Conservation (phyloP, 2,329 filamentous ascomycete genomes). For the Albophoma yamanashiensis region DNA sequence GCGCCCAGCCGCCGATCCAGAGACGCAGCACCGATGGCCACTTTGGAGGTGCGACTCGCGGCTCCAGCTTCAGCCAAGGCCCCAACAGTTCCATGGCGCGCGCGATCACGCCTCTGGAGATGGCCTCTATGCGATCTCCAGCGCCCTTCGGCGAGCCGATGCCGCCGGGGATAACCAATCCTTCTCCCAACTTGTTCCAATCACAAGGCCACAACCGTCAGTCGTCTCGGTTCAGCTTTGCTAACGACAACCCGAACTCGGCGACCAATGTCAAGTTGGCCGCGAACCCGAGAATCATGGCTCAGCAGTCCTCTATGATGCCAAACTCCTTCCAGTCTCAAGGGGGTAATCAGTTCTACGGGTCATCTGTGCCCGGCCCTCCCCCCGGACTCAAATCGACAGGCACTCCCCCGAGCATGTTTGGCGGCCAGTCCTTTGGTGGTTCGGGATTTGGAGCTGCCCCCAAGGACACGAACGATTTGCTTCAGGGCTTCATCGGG, state of each 20-base stretch:
- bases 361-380: constrained; percentile 78
- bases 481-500: constrained; percentile 75
- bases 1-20: constrained; percentile 69
- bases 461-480: constrained; percentile 57
- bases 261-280: constrained; percentile 58
- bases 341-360: constrained; percentile 63
- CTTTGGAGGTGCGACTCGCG: constrained; percentile 40
- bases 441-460: constrained; percentile 55
- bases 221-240: constrained; percentile 79
- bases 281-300: constrained; percentile 72
- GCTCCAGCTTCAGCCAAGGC: constrained; percentile 35
- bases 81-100: constrained; percentile 48
- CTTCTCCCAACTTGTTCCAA: constrained; percentile 32
- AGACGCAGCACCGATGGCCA: constrained; percentile 42
- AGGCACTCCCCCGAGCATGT: constrained; percentile 89
- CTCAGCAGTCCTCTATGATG: constrained; percentile 82
- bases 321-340: constrained; percentile 51
- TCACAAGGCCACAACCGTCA: constrained; percentile 66
- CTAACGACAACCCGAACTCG: constrained; percentile 53
- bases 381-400: constrained; percentile 93
- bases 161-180: constrained; percentile 43
- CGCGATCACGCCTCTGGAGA: constrained; percentile 71
- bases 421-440: constrained; percentile 73
- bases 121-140: constrained; percentile 54
- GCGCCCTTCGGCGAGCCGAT: constrained; percentile 48